These are phyloP conservation scores for Rhinocladiella similis DNA, from an alignment of 2,329 filamentous ascomycete species.

Conservation along the genomic window DNA sequence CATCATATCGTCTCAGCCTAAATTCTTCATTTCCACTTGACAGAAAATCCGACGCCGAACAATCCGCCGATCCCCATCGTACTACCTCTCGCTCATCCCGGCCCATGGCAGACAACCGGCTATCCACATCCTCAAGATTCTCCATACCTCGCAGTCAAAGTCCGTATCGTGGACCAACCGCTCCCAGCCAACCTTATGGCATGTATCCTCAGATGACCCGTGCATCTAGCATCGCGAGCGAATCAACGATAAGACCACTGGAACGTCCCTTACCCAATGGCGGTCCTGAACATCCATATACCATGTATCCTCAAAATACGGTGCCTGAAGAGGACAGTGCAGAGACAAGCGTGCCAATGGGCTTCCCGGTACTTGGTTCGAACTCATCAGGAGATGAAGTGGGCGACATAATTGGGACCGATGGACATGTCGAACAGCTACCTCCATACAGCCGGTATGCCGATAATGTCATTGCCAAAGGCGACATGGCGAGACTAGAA, in stretches of 20 bases:
- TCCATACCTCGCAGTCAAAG: slow-evolving; percentile 54
- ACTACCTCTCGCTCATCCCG: slow-evolving; percentile 25
- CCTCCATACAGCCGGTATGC: slow-evolving; percentile 91
- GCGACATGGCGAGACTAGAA: slow-evolving; percentile 30
- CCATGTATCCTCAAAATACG: slow-evolving; percentile 80
- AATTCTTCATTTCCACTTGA: slow-evolving; percentile 15
- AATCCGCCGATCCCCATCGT: slow-evolving; percentile 19
- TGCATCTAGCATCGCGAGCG: slow-evolving; percentile 68
- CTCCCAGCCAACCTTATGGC: slow-evolving; percentile 79
- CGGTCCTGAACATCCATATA: slow-evolving; percentile 77
- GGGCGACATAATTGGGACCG: slow-evolving; percentile 82
- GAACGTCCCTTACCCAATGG: slow-evolving; percentile 62
- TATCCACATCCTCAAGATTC: slow-evolving; percentile 47
- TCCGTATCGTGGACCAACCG: slow-evolving; percentile 68
- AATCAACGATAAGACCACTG: slow-evolving; percentile 63
- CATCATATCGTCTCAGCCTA: slow-evolving; percentile 8
- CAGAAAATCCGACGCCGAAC: slow-evolving; percentile 7
- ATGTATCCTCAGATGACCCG: slow-evolving; percentile 73
- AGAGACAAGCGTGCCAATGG: slow-evolving; percentile 54
- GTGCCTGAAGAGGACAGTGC: slow-evolving; percentile 57
- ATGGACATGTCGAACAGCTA: slow-evolving; percentile 86
- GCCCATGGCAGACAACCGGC: slow-evolving; percentile 37
- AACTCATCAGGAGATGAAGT: slow-evolving; percentile 76
- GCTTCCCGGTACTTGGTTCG: slow-evolving; percentile 67
- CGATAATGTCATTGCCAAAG: slow-evolving; percentile 67